phyloP scores from a whole-genome alignment of 2,329 filamentous ascomycete genomes.

The Moelleriella libera region DNA sequence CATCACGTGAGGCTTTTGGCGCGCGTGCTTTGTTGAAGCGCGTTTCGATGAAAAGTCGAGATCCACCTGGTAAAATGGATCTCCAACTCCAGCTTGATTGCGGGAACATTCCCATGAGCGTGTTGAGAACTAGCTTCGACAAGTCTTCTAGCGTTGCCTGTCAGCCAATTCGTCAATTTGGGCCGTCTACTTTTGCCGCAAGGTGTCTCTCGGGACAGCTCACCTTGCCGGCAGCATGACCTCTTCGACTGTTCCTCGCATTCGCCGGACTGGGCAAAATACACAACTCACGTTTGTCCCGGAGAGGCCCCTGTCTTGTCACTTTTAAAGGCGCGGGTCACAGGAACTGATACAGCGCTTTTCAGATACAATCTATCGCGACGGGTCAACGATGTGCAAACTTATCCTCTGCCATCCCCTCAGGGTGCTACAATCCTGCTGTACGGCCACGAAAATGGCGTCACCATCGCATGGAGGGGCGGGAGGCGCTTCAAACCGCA shows the following conservation, averaged over 20 bases:
- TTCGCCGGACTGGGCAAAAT: slow-evolving; percentile 33
- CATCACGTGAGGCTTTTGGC: too few relatives aligned
- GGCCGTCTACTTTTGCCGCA: neutral
- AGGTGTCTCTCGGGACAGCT: slow-evolving; percentile 1
- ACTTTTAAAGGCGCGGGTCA: too few relatives aligned
- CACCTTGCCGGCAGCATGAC: slow-evolving; percentile 13
- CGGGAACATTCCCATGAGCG: too few relatives aligned
- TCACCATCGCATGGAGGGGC: slow-evolving; percentile 48
- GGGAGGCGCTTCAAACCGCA: slow-evolving; percentile 41
- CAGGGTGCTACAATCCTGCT: slow-evolving; percentile 50
- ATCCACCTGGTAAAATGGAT: too few relatives aligned
- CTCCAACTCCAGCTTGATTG: too few relatives aligned
- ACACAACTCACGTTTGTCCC: slow-evolving; percentile 30
- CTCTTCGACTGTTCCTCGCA: slow-evolving; percentile 19
- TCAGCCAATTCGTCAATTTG: neutral
- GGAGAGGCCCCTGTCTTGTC: neutral
- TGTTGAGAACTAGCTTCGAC: too few relatives aligned
- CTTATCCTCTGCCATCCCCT: slow-evolving; percentile 45
- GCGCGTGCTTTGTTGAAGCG: too few relatives aligned
- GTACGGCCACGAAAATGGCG: slow-evolving; percentile 49
- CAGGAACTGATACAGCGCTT: too few relatives aligned
- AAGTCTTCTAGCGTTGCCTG: too few relatives aligned
- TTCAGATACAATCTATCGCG: slow-evolving; percentile 45
- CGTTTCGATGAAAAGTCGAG: too few relatives aligned
- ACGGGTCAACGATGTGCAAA: slow-evolving; percentile 44